Evolutionary conservation across 2,329 filamentous ascomycete genomes (phyloP).

Genomic region (Zalaria obscura): DNA sequence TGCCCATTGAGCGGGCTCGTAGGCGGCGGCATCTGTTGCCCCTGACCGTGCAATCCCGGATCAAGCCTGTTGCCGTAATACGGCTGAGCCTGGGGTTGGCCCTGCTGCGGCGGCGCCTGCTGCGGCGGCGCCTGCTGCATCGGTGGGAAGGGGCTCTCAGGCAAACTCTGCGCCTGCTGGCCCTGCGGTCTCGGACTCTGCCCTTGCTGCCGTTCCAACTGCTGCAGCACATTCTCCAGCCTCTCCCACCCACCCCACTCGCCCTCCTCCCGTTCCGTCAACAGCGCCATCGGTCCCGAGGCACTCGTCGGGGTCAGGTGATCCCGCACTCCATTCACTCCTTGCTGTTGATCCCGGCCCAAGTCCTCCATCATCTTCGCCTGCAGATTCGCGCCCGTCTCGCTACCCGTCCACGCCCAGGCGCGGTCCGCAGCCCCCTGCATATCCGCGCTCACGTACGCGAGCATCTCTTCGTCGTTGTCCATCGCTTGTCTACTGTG

Average conservation of each 20-base stretch:
- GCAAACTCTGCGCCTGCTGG: too few species aligned
- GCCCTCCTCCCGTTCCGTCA: conserved; percentile 42
- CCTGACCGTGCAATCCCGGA: too few species aligned
- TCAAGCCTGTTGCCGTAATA: too few species aligned
- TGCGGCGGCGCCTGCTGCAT: too few species aligned
- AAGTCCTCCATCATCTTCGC: conserved; percentile 5
- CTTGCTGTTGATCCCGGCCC: not conserved
- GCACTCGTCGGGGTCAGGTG: conserved; percentile 14
- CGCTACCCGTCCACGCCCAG: conserved; percentile 61
- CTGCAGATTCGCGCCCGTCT: conserved; percentile 18
- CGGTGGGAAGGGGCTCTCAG: too few species aligned
- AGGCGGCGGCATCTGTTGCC: too few species aligned
- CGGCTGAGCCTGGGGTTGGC: too few species aligned
- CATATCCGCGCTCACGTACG: conserved; percentile 73
- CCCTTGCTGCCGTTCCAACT: conserved; percentile 34
- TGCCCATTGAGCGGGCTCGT: too few species aligned
- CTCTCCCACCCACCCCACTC: conserved; percentile 74
- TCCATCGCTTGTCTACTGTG: conserved; percentile 29
- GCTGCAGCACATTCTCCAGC: conserved; percentile 49
- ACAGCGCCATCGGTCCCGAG: conserved; percentile 35
- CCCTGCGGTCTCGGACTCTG: too few species aligned
- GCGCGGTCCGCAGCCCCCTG: conserved; percentile 64
- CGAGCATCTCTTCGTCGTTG: conserved; percentile 75
- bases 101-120: too few species aligned
- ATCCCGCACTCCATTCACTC: conserved; percentile 9